Evolutionary conservation across 192 early-diverging fungal genomes (phyloP), one percentile per base, ranked within the genome.

Genomic region (Lobosporangium transversale): DNA sequence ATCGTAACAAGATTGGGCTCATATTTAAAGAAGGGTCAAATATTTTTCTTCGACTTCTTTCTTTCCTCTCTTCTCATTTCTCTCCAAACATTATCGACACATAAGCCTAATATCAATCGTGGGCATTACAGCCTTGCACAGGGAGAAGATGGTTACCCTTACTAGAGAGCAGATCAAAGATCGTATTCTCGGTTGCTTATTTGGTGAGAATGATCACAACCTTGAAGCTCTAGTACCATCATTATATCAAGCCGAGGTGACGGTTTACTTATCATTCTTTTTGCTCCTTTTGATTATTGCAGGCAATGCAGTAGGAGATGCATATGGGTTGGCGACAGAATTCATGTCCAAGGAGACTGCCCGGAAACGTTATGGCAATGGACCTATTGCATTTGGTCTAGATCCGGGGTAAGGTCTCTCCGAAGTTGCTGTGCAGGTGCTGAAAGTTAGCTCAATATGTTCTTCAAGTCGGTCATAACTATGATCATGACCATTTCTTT

Each of bases 311-410:
- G 52, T 89, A 7, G 88, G 87, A 4, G 90, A 91, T 74, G 86
- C 85, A 11, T 66, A 89, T 35, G 88, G 90, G 17, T 60, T 91
- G 18, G 81, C 90, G 0, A 86, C 88, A n/a, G 90, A 91, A 57
- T 88, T 88, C 57, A 70, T 89, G 69, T 63, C 81, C 36, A 83
- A 81, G 55, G 27, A 42, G 35, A 40, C 79, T 33, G 83, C 85
- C 4, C 58, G 23, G 18, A 27, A 56, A 47, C 44, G 76, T 9
- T 90, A 92, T 73, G 85, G 84, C 23, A 66, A 74, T 26, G 86
- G 86, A 0, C 87, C 87, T n/a, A 87, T 90, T 63, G 54, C 58
- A 33, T 90, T 89, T 75, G 87, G 87, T 26, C 58, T 54, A 11
- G 84, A 84, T 10, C 74, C 82, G 52, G 81, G 75, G 49, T 70